Base-by-base conservation (phyloP, 2,329 filamentous ascomycete genomes). In the Xenosphaeropsis pyriputrescens region DNA sequence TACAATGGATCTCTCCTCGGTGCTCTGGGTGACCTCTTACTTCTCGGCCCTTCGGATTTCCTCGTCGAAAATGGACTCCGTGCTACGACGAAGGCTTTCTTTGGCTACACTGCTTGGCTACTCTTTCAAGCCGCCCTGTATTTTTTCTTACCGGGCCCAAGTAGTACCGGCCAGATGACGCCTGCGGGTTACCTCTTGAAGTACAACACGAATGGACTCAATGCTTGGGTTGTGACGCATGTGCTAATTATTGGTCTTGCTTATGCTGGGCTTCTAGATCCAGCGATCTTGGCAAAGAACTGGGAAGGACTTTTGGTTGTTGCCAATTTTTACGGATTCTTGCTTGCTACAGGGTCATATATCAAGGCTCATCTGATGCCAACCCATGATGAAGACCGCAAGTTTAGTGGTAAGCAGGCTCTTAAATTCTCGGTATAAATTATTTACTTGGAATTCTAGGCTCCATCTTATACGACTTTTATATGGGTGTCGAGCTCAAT, bases 401-500 rank as follows among this genome's bases (percentile, higher is more conserved):
- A 63, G 37, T 64, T 64, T 35, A 63, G 59, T 46, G 57, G 57
- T 57, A 36, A 14, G 50, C 46, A 16, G 5, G 14, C 17, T 34
- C 9, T 17, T 12, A 12, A 5, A 14, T 32, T 22, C 16, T 38
- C 8, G 29, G 6, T 32, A 14, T 15, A 26, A 17, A 7, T 22
- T 22, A 12, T 11, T 18, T 30, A 22, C 30, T 36, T 47, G 17
- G 44, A 36, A 18, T 13, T 4, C 4, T 11, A 60, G 61, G 54
- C 16, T 62, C 55, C 2, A 44, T 47, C 1, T 34, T 62, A 0
- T 64, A 64, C 32, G 63, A 67, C 41, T 54, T 65, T 36, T 65
- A 59, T 38, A 64, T 63, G 57, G 63, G 63, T 1, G 57, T 65
- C 18, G 63, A 67, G 44, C 39, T 67, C 4, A 65, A 67, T 35